These are phyloP conservation scores for Phytophthora palmivora DNA, from an alignment of 352 stramenopile genomes.

Conservation along the genomic window DNA sequence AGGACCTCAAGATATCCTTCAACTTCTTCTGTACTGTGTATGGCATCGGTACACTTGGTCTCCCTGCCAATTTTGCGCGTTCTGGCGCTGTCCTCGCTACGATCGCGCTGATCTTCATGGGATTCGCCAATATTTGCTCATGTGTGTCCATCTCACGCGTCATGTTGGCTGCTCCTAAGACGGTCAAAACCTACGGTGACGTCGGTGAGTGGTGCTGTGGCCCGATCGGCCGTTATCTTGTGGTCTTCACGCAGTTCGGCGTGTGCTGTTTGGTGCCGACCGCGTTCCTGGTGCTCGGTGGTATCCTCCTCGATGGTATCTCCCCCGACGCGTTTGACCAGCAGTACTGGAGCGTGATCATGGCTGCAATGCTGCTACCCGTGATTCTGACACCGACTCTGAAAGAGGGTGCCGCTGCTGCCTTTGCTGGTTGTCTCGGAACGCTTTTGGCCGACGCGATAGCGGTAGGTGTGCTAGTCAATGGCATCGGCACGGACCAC, in stretches of 20 bases:
- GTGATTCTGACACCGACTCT: background rate
- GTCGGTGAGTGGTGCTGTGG: background rate
- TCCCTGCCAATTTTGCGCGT: background rate
- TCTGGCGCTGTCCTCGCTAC: background rate
- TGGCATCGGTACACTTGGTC: background rate
- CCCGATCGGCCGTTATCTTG: background rate
- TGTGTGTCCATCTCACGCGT: background rate
- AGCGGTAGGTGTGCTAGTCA: background rate
- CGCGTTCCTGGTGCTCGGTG: background rate
- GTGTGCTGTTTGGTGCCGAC: background rate
- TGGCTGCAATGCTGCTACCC: background rate
- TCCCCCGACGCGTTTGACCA: background rate
- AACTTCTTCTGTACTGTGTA: background rate
- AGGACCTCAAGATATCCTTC: background rate
- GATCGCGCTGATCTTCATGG: background rate
- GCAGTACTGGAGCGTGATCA: background rate
- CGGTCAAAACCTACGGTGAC: background rate
- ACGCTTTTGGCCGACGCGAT: background rate
- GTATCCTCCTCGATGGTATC: background rate
- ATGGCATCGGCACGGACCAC: background rate
- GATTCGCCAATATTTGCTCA: background rate
- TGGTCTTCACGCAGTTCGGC: background rate
- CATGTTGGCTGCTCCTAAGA: background rate
- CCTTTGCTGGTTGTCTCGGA: background rate
- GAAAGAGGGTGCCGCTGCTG: background rate